Conservation (phyloP, 2,329 filamentous ascomycete species). For the Thielaviopsis ethacetica region DNA sequence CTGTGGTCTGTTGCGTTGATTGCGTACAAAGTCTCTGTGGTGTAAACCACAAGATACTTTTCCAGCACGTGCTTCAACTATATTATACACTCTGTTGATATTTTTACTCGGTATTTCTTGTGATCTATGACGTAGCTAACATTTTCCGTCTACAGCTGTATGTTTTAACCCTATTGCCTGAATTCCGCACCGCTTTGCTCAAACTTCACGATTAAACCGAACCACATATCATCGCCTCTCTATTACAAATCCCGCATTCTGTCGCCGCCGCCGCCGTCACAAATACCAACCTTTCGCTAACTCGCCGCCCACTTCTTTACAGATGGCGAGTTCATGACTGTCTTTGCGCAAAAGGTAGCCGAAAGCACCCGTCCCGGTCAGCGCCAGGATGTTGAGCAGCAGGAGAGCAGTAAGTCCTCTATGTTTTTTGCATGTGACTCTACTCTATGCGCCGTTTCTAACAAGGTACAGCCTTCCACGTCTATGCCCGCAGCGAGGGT, state of each 20-base stretch:
- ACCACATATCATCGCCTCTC: neutral
- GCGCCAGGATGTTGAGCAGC: constrained; percentile 71
- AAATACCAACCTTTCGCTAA: neutral
- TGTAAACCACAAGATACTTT: neutral
- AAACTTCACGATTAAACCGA: neutral
- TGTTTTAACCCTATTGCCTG: neutral
- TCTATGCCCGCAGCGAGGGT: constrained; percentile 59
- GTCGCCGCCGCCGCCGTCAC: neutral
- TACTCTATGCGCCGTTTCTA: neutral
- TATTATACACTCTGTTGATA: neutral
- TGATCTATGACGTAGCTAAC: constrained; percentile 3
- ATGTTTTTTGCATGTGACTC: too few species aligned
- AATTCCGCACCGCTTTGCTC: neutral
- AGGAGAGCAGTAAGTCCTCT: constrained; percentile 33
- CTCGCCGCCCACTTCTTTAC: neutral
- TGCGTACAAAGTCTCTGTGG: neutral
- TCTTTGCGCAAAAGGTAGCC: constrained; percentile 77
- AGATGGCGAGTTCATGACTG: constrained; percentile 54
- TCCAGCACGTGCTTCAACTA: neutral
- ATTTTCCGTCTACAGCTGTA: constrained; percentile 5
- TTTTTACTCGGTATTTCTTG: neutral
- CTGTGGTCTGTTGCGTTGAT: neutral
- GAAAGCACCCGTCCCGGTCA: constrained; percentile 69
- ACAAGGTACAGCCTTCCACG: constrained; percentile 56
- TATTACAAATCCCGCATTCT: neutral